Conservation (phyloP, 352 stramenopile species). For the Globisporangium cederbergense region DNA sequence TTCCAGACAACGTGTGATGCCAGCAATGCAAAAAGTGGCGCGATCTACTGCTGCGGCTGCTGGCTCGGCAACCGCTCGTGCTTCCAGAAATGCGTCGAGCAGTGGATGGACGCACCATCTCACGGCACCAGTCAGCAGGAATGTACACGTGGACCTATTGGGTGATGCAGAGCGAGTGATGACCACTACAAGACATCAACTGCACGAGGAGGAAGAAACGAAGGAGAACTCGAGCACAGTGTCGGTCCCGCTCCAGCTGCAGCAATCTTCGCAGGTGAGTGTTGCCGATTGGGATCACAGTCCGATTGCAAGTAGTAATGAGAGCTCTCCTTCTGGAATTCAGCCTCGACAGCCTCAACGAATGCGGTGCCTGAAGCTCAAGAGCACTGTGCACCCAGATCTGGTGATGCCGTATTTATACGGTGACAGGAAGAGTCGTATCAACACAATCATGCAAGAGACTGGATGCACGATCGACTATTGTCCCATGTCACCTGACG, state of each 20-base stretch:
- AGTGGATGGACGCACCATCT: conserved; percentile 1
- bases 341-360: conserved; percentile 33
- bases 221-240: conserved; percentile 12
- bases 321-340: conserved; percentile 5
- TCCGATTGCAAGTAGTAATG: conserved; percentile 10
- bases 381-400: conserved; percentile 47
- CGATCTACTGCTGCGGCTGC: neutral
- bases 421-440: conserved; percentile 41
- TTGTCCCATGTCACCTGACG: conserved; percentile 50
- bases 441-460: conserved; percentile 45
- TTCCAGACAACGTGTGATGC: conserved; percentile 6
- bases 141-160: conserved; percentile 1
- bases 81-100: neutral
- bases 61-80: neutral
- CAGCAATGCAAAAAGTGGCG: neutral
- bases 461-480: conserved; percentile 64
- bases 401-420: conserved; percentile 60
- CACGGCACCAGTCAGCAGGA: neutral
- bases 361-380: conserved; percentile 56
- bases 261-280: conserved; percentile 7
- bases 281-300: neutral
- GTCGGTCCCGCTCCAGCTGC: neutral
- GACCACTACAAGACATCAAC: neutral
- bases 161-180: conserved; percentile 1
- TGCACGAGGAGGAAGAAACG: conserved; percentile 15